These are phyloP conservation scores for Penicillium odoratum DNA, from an alignment of 495 filamentous ascomycete species.

Conservation along the genomic window DNA sequence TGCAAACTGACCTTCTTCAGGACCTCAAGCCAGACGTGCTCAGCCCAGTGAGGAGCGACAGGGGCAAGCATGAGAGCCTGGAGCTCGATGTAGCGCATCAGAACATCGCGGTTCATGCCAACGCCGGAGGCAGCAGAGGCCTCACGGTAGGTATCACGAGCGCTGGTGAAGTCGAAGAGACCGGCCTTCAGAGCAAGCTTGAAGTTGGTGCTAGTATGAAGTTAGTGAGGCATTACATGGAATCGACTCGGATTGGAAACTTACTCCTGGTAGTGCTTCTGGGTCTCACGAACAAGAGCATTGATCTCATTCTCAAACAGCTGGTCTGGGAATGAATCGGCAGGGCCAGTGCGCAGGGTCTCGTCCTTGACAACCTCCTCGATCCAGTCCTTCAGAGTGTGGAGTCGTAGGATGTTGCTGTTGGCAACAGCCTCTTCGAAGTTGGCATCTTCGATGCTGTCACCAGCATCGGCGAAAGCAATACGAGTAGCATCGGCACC, in stretches of 20 bases:
- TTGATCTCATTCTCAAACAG: conserved; percentile 96
- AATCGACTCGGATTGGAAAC: conserved; percentile 12
- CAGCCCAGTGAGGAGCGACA: conserved; percentile 90
- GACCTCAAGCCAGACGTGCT: conserved; percentile 90
- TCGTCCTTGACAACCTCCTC: conserved; percentile 77
- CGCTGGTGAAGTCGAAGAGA: conserved; percentile 84
- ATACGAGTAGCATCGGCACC: conserved; percentile 91
- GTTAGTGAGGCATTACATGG: conserved; percentile 30
- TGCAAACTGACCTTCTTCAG: conserved; percentile 61
- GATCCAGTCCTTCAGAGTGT: conserved; percentile 87
- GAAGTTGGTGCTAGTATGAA: conserved; percentile 61
- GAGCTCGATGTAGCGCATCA: conserved; percentile 78
- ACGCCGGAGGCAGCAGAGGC: conserved; percentile 68
- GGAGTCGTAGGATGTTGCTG: conserved; percentile 81
- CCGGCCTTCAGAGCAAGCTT: conserved; percentile 89
- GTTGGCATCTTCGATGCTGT: conserved; percentile 94
- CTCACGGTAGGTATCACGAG: conserved; percentile 91
- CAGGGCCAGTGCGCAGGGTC: conserved; percentile 68
- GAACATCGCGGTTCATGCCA: conserved; percentile 78
- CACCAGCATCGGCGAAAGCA: conserved; percentile 90
- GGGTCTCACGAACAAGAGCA: conserved; percentile 70
- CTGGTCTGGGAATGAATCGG: conserved; percentile 79
- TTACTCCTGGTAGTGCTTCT: conserved; percentile 71
- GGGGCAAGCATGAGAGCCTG: conserved; percentile 78
- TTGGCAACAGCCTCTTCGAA: conserved; percentile 95